These are phyloP conservation scores for Melampsora americana DNA, from an alignment of 1,284 basidiomycete genomes.

Conservation along the genomic window DNA sequence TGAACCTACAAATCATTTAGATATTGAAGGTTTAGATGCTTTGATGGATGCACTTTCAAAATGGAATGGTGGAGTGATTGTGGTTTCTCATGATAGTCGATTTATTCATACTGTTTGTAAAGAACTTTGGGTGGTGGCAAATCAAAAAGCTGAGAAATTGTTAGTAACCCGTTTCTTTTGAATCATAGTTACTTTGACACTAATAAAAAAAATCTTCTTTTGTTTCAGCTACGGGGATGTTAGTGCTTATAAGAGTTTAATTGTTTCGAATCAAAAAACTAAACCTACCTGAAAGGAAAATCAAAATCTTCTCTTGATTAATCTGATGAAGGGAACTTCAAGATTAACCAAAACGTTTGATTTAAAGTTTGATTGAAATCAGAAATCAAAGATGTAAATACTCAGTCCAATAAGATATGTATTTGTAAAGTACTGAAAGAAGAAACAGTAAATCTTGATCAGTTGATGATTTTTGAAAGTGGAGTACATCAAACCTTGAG, in stretches of 20 bases:
- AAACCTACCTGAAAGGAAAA: constrained; percentile 35
- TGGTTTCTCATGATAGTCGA: constrained; percentile 79
- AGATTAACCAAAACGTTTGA: no score
- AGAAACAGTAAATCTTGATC: no score
- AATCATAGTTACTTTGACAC: background rate
- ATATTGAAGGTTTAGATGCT: constrained; percentile 75
- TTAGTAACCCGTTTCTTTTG: background rate
- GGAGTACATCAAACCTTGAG: no score
- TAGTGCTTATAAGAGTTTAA: constrained; percentile 41
- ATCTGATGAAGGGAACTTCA: no score
- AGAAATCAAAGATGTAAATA: no score
- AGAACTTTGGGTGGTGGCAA: constrained; percentile 44
- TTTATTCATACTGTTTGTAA: constrained; percentile 53
- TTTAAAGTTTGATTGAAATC: no score
- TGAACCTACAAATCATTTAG: constrained; percentile 89
- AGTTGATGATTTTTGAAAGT: no score
- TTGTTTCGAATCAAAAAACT: constrained; percentile 42
- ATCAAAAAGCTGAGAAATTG: constrained; percentile 44
- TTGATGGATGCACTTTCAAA: constrained; percentile 78
- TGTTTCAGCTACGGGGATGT: constrained; percentile 39
- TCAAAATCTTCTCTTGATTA: no score
- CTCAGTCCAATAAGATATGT: no score
- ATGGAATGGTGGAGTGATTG: constrained; percentile 92
- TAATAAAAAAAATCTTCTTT: background rate
- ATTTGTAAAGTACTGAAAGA: no score